These are phyloP conservation scores for Strigomonas culicis DNA, from an alignment of 208 protist genomes.

Conservation along the genomic window DNA sequence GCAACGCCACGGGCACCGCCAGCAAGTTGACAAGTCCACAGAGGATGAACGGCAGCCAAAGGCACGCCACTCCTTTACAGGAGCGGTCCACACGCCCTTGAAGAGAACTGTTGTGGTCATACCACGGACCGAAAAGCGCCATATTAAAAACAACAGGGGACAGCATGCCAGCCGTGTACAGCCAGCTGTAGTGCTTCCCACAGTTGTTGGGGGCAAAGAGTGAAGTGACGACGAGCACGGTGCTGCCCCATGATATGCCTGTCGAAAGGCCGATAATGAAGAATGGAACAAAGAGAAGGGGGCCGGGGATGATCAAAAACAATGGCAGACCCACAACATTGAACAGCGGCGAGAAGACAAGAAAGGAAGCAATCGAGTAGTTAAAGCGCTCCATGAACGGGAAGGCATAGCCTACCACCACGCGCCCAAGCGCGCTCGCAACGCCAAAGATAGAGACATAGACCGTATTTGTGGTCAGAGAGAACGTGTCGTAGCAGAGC, in stretches of 20 bases:
- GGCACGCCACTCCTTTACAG: slow-evolving; percentile 57
- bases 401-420: slow-evolving; percentile 49
- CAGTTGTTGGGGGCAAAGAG: slow-evolving; percentile 60
- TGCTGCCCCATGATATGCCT: slow-evolving; percentile 76
- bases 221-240: slow-evolving; percentile 63
- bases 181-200: slow-evolving; percentile 79
- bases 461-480: slow-evolving; percentile 62
- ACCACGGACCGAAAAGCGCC: slow-evolving; percentile 64
- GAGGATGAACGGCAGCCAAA: slow-evolving; percentile 41
- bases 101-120: slow-evolving; percentile 49
- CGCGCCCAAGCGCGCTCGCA: slow-evolving; percentile 68
- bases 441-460: slow-evolving; percentile 80
- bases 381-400: slow-evolving; percentile 33
- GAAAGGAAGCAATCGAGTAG: slow-evolving; percentile 36
- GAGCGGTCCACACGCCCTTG: slow-evolving; percentile 29
- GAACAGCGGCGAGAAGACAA: slow-evolving; percentile 51
- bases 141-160: slow-evolving; percentile 81
- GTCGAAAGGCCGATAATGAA: slow-evolving; percentile 69
- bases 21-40: slow-evolving; percentile 52
- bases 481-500: slow-evolving; percentile 47
- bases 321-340: slow-evolving; percentile 63
- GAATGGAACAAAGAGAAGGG: slow-evolving; percentile 56
- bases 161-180: slow-evolving; percentile 81
- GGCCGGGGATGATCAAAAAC: slow-evolving; percentile 34
- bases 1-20: slow-evolving; percentile 32